Conservation (phyloP, 2,329 filamentous ascomycete species). For the Neofusicoccum sp. region DNA sequence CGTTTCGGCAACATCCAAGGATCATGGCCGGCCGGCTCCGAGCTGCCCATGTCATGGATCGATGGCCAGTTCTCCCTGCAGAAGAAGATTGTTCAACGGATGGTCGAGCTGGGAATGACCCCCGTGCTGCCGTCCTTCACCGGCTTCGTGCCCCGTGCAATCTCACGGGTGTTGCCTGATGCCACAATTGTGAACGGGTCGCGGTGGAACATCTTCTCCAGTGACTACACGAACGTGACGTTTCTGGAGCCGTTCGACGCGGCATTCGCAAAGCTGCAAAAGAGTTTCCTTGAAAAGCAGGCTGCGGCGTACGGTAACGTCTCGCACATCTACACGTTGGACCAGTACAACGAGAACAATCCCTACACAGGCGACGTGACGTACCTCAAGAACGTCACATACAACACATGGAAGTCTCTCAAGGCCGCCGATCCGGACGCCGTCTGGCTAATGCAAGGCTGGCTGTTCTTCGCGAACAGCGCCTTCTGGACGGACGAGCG, state of each 20-base stretch:
- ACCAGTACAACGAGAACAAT: slow-evolving; percentile 55
- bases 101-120: slow-evolving; percentile 55
- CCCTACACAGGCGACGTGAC: slow-evolving; percentile 46
- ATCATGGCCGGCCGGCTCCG: slow-evolving; percentile 40
- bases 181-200: slow-evolving; percentile 46
- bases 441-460: slow-evolving; percentile 54
- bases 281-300: slow-evolving; percentile 49
- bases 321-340: slow-evolving; percentile 50
- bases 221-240: slow-evolving; percentile 45
- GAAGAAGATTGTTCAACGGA: slow-evolving; percentile 49
- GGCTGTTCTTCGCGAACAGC: slow-evolving; percentile 48
- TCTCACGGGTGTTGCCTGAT: slow-evolving; percentile 43
- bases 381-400: slow-evolving; percentile 45
- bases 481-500: slow-evolving; percentile 47
- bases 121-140: slow-evolving; percentile 53
- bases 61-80: slow-evolving; percentile 49
- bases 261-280: slow-evolving; percentile 45
- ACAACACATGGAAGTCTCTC: slow-evolving; percentile 47
- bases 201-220: slow-evolving; percentile 44
- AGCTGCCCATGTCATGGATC: slow-evolving; percentile 47
- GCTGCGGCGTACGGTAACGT: slow-evolving; percentile 49
- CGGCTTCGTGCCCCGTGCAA: slow-evolving; percentile 48
- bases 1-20: slow-evolving; percentile 55
- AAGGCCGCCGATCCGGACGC: slow-evolving; percentile 50
- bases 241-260: slow-evolving; percentile 50